A percentile compares a stretch with the other conserved stretches of the same genome.
Evolutionary conservation across 1,139 yeast genomes (phyloP).

Genomic region (Eremothecium gossypii): DNA sequence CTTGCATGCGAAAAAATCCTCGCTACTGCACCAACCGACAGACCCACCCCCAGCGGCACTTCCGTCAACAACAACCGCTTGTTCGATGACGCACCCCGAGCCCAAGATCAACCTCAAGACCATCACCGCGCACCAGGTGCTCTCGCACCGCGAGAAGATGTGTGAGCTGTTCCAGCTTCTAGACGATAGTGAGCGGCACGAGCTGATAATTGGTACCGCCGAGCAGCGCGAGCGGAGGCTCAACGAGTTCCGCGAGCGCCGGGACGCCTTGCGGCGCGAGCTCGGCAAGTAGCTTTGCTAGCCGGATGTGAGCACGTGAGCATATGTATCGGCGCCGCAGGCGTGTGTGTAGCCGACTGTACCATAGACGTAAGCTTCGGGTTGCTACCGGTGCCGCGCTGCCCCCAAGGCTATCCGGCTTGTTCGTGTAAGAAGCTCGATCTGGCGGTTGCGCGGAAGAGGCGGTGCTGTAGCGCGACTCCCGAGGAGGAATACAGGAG

Average conservation of each 20-base stretch:
- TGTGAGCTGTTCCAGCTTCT: slow-evolving; percentile 24
- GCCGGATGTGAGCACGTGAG: no score
- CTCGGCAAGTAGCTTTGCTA: background rate
- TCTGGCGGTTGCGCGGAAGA: no score
- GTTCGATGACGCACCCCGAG: slow-evolving; percentile 2
- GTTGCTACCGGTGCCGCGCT: background rate
- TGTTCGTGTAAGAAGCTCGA: no score
- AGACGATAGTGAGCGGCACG: slow-evolving; percentile 19
- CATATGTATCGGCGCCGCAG: no score
- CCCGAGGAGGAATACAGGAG: no score
- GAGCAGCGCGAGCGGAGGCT: slow-evolving; percentile 12
- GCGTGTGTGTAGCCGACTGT: no score
- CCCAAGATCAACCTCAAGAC: slow-evolving; percentile 22
- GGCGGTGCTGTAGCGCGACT: no score
- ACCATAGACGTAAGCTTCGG: no score
- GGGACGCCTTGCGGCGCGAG: slow-evolving; percentile 12
- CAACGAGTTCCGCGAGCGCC: slow-evolving; percentile 13
- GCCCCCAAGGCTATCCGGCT: background rate
- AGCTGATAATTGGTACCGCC: slow-evolving; percentile 9
- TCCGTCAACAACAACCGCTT: no score
- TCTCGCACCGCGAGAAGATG: slow-evolving; percentile 23
- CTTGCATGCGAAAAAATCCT: no score
- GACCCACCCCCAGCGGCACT: no score
- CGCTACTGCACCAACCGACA: no score
- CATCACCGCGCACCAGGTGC: slow-evolving; percentile 25